phyloP scores from a whole-genome alignment of 2,329 filamentous ascomycete genomes.

The Colletotrichum viniferum region DNA sequence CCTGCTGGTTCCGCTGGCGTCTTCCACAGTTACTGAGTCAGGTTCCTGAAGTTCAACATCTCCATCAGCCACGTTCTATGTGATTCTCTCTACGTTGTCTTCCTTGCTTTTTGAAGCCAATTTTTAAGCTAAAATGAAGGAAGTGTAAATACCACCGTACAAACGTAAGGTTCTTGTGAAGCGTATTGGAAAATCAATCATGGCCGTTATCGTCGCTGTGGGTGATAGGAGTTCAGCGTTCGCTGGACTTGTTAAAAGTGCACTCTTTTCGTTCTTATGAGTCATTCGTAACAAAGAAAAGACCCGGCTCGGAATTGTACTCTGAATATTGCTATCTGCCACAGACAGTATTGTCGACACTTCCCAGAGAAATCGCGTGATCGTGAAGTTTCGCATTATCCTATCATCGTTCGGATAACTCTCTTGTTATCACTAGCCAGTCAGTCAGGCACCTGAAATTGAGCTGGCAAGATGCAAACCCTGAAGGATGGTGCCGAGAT shows the following conservation, averaged over 20 bases:
- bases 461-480: background rate
- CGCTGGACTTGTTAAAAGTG: no score
- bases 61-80: background rate
- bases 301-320: rapidly evolving
- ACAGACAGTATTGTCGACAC: rapidly evolving
- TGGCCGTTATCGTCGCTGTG: no score
- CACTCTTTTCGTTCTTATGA: no score
- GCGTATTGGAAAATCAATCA: no score
- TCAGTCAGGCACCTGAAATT: background rate
- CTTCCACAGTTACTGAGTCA: background rate
- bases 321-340: background rate
- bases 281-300: background rate
- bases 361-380: background rate
- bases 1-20: background rate
- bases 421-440: rapidly evolving
- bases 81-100: background rate
- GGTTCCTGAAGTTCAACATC: background rate
- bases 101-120: no score
- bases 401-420: background rate
- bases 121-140: rapidly evolving
- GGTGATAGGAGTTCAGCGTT: no score
- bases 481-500: background rate
- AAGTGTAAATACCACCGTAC: rapidly evolving
- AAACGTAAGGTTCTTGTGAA: no score
- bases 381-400: background rate